Evolutionary conservation across 805 yeast species (phyloP), one percentile per base, ranked within the genome.

Genomic region (Kazachstania viticola): DNA sequence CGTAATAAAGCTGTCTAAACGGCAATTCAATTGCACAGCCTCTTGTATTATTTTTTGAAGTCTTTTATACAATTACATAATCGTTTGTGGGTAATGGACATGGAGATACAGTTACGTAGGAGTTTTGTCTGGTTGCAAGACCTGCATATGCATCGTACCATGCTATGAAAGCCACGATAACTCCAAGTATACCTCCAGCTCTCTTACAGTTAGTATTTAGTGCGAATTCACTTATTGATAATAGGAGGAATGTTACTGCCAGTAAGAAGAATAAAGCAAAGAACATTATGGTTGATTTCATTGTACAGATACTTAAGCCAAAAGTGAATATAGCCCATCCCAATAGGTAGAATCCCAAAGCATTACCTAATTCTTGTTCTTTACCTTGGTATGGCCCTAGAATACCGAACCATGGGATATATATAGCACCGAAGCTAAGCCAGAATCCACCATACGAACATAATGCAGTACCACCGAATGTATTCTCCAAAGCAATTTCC

Each of bases 111-210:
- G 46, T 30, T 19, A 61, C 21, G 30, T 60, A 61, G 4, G 83
- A 62, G 55, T 79, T 79, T 46, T 73, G 76, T 19, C 57, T 60
- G 37, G 68, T 79, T 17, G 82, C 74, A 22, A 72, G 49, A 64
- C 83, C 83, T 2, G 81, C 79, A 42, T 63, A 74, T 5, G 83
- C 81, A 47, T 74, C 73, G 46, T 74, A 76, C 76, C 77, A 77
- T 1, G 78, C 79, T 32, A 72, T 51, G 37, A 74, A 61, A 0
- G 81, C 67, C 17, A 75, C 69, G 5, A 76, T 57, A 13, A 75
- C 60, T 25, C 82, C 83, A n/a, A 71, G 33, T 11, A 72, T 66
- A 43, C 84, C 84, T 29, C 75, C 82, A 7, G 77, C 81, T 40
- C 53, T 63, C 11, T 58, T 52, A 28, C 64, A 55, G 19, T 57